phyloP scores from a whole-genome alignment of 805 yeast species.

The Henningerozyma blattae region DNA sequence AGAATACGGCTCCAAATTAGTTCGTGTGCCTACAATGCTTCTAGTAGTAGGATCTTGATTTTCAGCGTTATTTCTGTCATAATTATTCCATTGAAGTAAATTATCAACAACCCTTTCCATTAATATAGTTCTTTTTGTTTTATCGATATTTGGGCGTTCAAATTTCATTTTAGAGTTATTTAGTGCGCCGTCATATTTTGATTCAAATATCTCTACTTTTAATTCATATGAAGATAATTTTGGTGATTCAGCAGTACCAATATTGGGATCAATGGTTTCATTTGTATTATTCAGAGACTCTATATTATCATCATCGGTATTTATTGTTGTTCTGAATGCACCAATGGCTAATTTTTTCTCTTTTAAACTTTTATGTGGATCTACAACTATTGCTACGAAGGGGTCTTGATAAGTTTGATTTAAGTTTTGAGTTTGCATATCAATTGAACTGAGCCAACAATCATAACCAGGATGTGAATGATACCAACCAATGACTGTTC shows the following conservation, averaged over 20 bases:
- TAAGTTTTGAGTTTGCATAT: conserved; percentile 75
- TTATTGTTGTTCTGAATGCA: conserved; percentile 74
- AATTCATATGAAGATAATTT: conserved; percentile 13
- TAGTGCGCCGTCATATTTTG: conserved; percentile 10
- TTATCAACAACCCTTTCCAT: conserved; percentile 14
- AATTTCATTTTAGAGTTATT: conserved; percentile 5
- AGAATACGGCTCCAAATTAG: neutral
- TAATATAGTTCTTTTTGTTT: conserved; percentile 4
- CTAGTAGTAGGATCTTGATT: neutral
- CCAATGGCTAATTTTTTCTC: conserved; percentile 72
- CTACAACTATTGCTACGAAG: conserved; percentile 77
- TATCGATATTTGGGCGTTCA: conserved; percentile 4
- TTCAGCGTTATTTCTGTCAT: conserved; percentile 2
- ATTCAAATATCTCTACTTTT: conserved; percentile 10
- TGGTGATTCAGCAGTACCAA: neutral
- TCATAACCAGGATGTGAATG: conserved; percentile 99
- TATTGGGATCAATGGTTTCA: neutral
- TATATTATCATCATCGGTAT: conserved; percentile 27
- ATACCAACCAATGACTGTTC: conserved; percentile 88
- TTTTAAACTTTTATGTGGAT: conserved; percentile 56
- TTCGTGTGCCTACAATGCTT: neutral
- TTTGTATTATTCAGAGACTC: neutral
- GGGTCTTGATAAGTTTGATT: conserved; percentile 90
- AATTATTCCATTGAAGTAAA: conserved; percentile 14
- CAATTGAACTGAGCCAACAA: conserved; percentile 93